Evolutionary conservation across 768 basidiomycete genomes (phyloP).

Genomic region (Mycena epipterygia): DNA sequence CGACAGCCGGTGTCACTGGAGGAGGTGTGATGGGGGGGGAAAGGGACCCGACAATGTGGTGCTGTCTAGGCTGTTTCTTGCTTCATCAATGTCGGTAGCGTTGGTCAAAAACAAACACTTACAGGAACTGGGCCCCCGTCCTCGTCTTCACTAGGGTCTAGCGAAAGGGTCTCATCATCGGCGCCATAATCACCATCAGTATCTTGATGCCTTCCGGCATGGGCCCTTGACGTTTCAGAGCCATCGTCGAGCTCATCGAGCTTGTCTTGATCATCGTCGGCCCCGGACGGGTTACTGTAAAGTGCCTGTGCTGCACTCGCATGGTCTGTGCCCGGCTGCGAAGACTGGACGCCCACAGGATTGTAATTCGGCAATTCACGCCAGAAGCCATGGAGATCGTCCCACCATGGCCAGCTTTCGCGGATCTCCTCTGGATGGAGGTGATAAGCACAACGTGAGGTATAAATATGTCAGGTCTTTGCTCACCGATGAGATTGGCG

Average conservation of each 20-base stretch:
- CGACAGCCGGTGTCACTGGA: background rate
- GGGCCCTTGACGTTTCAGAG: background rate
- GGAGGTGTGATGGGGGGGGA: too few species aligned
- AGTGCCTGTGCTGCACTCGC: conserved; percentile 1
- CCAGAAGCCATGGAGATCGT: conserved; percentile 22
- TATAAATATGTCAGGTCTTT: background rate
- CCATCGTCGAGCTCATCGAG: background rate
- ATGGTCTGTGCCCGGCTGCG: conserved; percentile 21
- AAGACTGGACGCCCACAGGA: conserved; percentile 20
- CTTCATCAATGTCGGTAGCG: too few species aligned
- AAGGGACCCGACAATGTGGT: too few species aligned
- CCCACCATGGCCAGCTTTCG: conserved; percentile 4
- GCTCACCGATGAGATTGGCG: background rate
- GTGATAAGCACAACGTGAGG: too few species aligned
- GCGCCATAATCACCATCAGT: too few species aligned
- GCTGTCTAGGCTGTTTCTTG: too few species aligned
- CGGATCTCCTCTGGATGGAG: conserved; percentile 1
- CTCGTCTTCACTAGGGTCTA: background rate
- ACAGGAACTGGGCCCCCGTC: background rate
- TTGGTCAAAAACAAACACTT: too few species aligned
- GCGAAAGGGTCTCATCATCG: background rate
- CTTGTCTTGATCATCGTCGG: background rate
- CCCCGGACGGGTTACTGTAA: background rate
- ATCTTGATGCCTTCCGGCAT: background rate
- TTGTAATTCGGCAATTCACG: conserved; percentile 16